A percentile compares a stretch with the other conserved stretches of the same genome.
phyloP scores from a whole-genome alignment of 768 basidiomycete species.

The Hortiboletus campestris region DNA sequence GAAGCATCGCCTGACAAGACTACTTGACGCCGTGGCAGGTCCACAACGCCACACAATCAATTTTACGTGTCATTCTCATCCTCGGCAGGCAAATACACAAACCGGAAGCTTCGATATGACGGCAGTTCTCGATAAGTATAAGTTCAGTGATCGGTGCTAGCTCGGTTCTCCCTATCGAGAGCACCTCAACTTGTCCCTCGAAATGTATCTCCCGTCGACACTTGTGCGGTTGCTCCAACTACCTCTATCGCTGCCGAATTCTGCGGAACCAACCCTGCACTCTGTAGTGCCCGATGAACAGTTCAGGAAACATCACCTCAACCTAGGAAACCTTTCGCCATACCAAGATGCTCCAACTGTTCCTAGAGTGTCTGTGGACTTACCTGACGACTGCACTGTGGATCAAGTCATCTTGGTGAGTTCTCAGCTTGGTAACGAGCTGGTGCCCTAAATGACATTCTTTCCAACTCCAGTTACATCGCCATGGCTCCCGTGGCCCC shows the following conservation, averaged over 20 bases:
- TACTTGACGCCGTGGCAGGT: too few relatives aligned
- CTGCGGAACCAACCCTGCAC: neutral
- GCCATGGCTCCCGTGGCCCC: conserved; percentile 43
- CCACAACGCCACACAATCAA: too few relatives aligned
- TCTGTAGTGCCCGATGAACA: neutral
- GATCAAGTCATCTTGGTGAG: conserved; percentile 41
- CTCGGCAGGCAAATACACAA: neutral
- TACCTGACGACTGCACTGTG: conserved; percentile 41
- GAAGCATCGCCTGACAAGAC: too few relatives aligned
- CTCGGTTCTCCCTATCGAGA: neutral
- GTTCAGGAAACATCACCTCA: neutral
- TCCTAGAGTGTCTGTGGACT: conserved; percentile 24
- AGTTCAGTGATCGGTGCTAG: neutral
- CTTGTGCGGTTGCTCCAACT: conserved; percentile 16
- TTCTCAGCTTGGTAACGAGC: neutral
- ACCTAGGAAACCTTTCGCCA: conserved; percentile 38
- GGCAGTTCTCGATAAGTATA: neutral
- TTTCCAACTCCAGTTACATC: conserved; percentile 32
- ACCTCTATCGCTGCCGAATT: neutral
- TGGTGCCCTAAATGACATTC: neutral
- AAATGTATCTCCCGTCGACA: conserved; percentile 20
- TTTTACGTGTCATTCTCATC: too few relatives aligned
- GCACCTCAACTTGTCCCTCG: neutral
- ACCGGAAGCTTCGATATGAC: neutral
- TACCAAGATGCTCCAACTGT: conserved; percentile 34